phyloP scores from a whole-genome alignment of 495 filamentous ascomycete genomes.

The Mycothermus thermophilus region DNA sequence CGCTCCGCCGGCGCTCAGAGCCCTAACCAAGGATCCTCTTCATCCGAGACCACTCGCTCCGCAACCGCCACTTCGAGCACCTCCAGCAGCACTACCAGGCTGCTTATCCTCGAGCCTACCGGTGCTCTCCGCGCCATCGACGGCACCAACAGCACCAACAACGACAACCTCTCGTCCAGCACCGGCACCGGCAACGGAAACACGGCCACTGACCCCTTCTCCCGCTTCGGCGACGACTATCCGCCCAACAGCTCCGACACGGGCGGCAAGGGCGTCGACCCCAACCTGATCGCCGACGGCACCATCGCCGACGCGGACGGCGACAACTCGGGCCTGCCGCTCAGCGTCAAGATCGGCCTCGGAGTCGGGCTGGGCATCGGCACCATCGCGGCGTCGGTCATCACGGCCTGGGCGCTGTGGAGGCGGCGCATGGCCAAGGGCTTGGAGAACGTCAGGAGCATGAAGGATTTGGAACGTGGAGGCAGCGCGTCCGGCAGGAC shows the following conservation, averaged over 20 bases:
- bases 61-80: slow-evolving; percentile 4
- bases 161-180: not conserved
- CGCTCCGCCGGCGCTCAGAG: not conserved
- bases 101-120: slow-evolving; percentile 11
- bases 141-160: not conserved
- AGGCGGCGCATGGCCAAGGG: slow-evolving; percentile 8
- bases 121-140: slow-evolving; percentile 5
- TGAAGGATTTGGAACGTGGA: not conserved
- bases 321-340: no score
- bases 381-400: slow-evolving; percentile 1
- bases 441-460: not conserved
- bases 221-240: not conserved
- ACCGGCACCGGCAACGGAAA: not conserved
- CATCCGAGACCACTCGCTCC: not conserved
- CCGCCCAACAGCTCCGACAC: not conserved
- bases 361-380: slow-evolving; percentile 11
- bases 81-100: slow-evolving; percentile 7
- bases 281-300: not conserved
- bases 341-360: slow-evolving; percentile 15
- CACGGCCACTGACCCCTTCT: not conserved
- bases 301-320: not conserved
- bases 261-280: not conserved
- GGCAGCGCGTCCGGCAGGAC: not conserved
- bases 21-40: not conserved
- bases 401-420: slow-evolving; percentile 7